Conservation (phyloP, 257 asterid species). For the Nyctanthes arbortristis region DNA sequence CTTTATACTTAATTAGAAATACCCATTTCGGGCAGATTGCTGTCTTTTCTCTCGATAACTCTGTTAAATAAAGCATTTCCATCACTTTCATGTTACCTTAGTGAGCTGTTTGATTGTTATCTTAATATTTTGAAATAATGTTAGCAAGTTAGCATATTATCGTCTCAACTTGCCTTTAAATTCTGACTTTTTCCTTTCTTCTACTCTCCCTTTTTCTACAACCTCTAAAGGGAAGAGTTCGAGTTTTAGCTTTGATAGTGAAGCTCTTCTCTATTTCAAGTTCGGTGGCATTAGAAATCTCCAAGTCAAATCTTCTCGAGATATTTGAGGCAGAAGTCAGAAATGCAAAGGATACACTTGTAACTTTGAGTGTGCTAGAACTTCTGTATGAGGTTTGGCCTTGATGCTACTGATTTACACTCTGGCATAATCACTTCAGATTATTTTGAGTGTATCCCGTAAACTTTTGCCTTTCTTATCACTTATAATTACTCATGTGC, state of each 20-base stretch:
- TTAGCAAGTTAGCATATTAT: background rate
- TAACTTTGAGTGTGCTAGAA: conserved; percentile 77
- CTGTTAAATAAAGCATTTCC: too few species aligned
- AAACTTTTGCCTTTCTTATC: conserved; percentile 1
- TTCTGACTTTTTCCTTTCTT: conserved; percentile 9
- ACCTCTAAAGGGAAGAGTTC: conserved; percentile 74
- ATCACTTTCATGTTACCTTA: background rate
- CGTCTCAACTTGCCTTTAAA: background rate
- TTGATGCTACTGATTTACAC: conserved; percentile 21
- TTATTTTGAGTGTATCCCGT: conserved; percentile 3
- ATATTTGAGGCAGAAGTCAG: conserved; percentile 77
- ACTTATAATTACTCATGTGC: conserved; percentile 14
- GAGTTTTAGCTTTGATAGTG: conserved; percentile 86
- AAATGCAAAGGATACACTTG: conserved; percentile 67
- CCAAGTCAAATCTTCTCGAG: conserved; percentile 66
- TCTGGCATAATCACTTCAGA: background rate
- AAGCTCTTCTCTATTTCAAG: conserved; percentile 85
- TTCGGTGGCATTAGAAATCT: conserved; percentile 68
- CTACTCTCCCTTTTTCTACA: conserved; percentile 27
- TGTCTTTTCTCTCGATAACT: too few species aligned
- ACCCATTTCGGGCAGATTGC: too few species aligned
- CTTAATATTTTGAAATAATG: background rate
- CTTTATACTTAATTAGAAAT: too few species aligned
- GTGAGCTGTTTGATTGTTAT: background rate
- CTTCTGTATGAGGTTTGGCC: conserved; percentile 80